Evolutionary conservation across 192 early-diverging fungal genomes (phyloP).

Genomic region (Allomyces javanicus): DNA sequence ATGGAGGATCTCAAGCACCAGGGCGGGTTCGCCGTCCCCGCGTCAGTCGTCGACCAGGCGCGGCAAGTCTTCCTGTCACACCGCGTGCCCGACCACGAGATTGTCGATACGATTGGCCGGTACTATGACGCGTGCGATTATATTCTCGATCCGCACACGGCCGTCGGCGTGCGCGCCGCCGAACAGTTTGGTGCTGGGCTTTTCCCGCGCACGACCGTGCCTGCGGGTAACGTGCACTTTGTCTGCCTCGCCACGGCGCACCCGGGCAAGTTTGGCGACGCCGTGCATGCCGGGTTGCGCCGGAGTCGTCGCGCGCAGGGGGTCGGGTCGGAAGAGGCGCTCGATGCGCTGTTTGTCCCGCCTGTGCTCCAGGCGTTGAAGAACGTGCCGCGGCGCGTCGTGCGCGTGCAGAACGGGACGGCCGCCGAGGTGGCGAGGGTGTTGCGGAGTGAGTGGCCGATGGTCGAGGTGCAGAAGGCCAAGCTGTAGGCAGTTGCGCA

Average conservation of each 20-base stretch:
- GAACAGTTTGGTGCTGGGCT: slow-evolving; percentile 19
- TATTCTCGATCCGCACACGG: slow-evolving; percentile 87
- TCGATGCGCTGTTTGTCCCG: neutral
- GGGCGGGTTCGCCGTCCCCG: slow-evolving; percentile 50
- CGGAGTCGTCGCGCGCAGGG: neutral
- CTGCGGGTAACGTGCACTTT: slow-evolving; percentile 7
- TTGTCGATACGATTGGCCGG: slow-evolving; percentile 46
- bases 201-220: slow-evolving; percentile 5
- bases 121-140: slow-evolving; percentile 47
- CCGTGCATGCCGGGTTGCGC: slow-evolving; percentile 52
- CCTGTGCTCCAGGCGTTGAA: neutral
- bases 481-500: neutral
- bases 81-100: slow-evolving; percentile 51
- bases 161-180: slow-evolving; percentile 76
- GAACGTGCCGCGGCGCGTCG: neutral
- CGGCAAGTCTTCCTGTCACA: slow-evolving; percentile 51
- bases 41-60: slow-evolving; percentile 38
- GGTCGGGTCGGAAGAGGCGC: neutral
- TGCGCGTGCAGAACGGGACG: neutral
- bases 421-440: neutral
- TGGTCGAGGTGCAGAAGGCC: neutral
- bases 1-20: slow-evolving; percentile 54
- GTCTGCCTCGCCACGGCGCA: slow-evolving; percentile 78
- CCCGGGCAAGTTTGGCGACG: slow-evolving; percentile 89
- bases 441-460: neutral